These are phyloP conservation scores for Tricholoma hemisulphureum DNA, from an alignment of 768 basidiomycete genomes.

Conservation along the genomic window DNA sequence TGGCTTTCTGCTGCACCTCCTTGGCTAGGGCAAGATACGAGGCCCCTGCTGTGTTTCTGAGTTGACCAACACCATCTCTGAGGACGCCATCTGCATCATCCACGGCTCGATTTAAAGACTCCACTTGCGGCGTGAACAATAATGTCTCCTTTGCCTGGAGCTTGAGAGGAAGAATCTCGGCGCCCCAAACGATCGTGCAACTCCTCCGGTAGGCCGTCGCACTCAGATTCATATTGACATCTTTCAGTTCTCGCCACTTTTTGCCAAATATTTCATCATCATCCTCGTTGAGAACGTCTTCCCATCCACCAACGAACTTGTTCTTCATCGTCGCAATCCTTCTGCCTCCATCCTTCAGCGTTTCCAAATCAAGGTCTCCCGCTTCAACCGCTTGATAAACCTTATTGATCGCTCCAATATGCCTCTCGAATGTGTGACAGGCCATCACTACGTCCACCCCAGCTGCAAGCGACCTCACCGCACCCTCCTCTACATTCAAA, in stretches of 20 bases:
- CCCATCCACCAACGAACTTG: constrained; percentile 48
- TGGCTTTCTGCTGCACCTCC: constrained; percentile 32
- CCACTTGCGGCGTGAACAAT: constrained; percentile 55
- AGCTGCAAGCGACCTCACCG: constrained; percentile 54
- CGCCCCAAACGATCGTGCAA: constrained; percentile 46
- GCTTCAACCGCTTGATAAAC: constrained; percentile 49
- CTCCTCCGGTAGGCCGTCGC: constrained; percentile 45
- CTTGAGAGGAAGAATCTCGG: constrained; percentile 37
- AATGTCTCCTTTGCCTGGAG: constrained; percentile 29
- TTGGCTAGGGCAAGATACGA: constrained; percentile 51
- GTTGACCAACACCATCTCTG: constrained; percentile 38
- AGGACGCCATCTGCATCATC: constrained; percentile 52
- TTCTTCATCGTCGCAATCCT: constrained; percentile 53
- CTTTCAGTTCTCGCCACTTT: constrained; percentile 37
- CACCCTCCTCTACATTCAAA: constrained; percentile 50
- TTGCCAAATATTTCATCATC: constrained; percentile 23
- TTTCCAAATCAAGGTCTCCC: constrained; percentile 40
- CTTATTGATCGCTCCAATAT: constrained; percentile 51
- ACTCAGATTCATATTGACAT: constrained; percentile 42
- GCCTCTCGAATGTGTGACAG: constrained; percentile 58
- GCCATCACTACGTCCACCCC: constrained; percentile 77
- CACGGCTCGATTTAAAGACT: constrained; percentile 60
- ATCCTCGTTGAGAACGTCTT: constrained; percentile 31
- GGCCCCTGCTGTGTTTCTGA: constrained; percentile 58
- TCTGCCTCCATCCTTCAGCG: constrained; percentile 39